Base-by-base conservation (phyloP, 2,329 filamentous ascomycete genomes). In the Cytospora mali region DNA sequence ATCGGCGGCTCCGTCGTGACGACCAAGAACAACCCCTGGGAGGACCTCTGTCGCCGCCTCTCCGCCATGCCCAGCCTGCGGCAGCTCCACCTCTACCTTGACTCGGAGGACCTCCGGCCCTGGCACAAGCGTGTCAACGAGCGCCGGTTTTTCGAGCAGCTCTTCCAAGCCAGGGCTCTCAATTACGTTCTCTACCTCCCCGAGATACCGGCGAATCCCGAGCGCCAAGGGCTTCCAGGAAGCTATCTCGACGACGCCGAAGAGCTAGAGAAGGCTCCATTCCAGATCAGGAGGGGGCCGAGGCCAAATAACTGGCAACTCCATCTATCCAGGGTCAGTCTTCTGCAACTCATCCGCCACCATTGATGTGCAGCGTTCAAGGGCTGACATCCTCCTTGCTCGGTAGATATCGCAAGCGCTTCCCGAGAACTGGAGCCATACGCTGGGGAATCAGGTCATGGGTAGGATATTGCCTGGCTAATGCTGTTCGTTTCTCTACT, bases 91-190 rank as follows among this genome's bases (percentile, higher is more conserved):
- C 33, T 74, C 51, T 73, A 71, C 66, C 63, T 72, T 48, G 69
- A 74, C 64, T 67, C 69, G 33, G 58, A 66, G 50, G 71, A 74
- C 63, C 67, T 72, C 50, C 66, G 70, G 10, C 68, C 68, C 1
- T 75, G 73, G 73, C 66, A 70, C 64, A 66, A 67, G 53, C 66
- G 69, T 9, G 70, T 72, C 25, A 68, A 63, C 64, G 73, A 75
- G 69, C 68, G 64, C 29, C 60, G 65, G 3, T 66, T 75, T 57
- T 69, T 75, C 23, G 61, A 54, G 2, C 52, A 53, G 16, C 66
- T 75, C 28, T 53, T 66, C 18, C 53, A 56, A 1, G 68, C 70
- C 27, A 56, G 51, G 33, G 65, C 67, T 5, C 52, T 55, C 35
- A 55, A 56, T 1, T 72, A 70, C 51, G 55, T 68, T 28, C 65